A percentile compares a stretch with the other conserved stretches of the same genome.
phyloP scores from a whole-genome alignment of 176 grass and related monocot genomes.

The Hsuehochloa calcarea region DNA sequence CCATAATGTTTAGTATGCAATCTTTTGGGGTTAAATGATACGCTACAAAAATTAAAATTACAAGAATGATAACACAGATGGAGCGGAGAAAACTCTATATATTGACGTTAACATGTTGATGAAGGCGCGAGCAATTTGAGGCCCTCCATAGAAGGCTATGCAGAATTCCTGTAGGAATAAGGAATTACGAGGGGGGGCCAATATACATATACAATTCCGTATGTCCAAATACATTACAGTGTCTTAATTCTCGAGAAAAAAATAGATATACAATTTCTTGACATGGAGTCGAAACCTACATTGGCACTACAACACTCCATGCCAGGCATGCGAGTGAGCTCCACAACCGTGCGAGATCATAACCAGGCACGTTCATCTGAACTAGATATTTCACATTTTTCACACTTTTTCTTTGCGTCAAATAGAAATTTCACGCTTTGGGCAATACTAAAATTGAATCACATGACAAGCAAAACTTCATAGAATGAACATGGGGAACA shows the following conservation, averaged over 20 bases:
- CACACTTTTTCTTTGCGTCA: not conserved
- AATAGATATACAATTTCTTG: not conserved
- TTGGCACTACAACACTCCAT: not conserved
- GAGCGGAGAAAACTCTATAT: too few species aligned
- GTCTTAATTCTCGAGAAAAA: not conserved
- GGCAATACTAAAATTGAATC: constrained; percentile 15
- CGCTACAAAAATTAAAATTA: too few species aligned
- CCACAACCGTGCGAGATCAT: not conserved
- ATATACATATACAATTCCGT: constrained; percentile 8
- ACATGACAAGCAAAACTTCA: constrained; percentile 33
- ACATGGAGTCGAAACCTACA: constrained; percentile 14
- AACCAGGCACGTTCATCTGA: not conserved
- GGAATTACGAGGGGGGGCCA: not conserved
- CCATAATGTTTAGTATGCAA: too few species aligned
- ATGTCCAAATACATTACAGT: not conserved
- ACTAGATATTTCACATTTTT: not conserved
- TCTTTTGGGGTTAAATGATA: too few species aligned
- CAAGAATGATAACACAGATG: too few species aligned
- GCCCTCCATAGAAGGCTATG: too few species aligned
- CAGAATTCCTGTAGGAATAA: too few species aligned
- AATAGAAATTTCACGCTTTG: constrained; percentile 26
- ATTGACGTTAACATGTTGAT: too few species aligned
- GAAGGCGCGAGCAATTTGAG: too few species aligned
- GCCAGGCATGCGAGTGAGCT: constrained; percentile 1
- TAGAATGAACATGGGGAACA: not conserved